Percentiles rank a stretch among this genome's conserved stretches.
Evolutionary conservation across 768 basidiomycete genomes (phyloP).

Genomic region (Exidia glandulosa): DNA sequence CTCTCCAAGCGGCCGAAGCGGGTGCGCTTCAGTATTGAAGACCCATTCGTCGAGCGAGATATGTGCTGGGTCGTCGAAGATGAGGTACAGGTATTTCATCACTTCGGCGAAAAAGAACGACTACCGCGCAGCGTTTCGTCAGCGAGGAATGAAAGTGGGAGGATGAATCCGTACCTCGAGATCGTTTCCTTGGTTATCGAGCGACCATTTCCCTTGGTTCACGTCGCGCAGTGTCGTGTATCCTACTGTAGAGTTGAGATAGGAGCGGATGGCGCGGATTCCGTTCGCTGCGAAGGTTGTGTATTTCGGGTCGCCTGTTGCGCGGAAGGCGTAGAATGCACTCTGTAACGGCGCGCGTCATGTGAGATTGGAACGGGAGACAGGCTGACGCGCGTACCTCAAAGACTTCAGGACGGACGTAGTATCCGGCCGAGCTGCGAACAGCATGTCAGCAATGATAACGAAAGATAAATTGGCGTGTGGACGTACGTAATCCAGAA

Average conservation of each 20-base stretch:
- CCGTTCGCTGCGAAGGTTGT: constrained; percentile 51
- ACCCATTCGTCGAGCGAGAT: constrained; percentile 43
- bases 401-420: constrained; percentile 65
- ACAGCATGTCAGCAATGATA: neutral
- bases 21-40: constrained; percentile 62
- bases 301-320: constrained; percentile 59
- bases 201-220: constrained; percentile 26
- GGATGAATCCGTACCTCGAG: constrained; percentile 28
- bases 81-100: constrained; percentile 68
- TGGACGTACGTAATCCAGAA: constrained; percentile 33
- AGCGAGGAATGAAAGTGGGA: constrained; percentile 15
- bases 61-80: constrained; percentile 57
- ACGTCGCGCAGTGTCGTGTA: constrained; percentile 52
- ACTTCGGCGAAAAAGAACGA: constrained; percentile 71
- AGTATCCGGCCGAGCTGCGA: constrained; percentile 30
- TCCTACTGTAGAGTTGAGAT: constrained; percentile 7
- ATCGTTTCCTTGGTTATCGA: constrained; percentile 11
- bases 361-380: neutral
- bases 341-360: neutral
- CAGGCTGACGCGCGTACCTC: constrained; percentile 33
- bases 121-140: constrained; percentile 15
- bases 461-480: neutral
- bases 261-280: constrained; percentile 13
- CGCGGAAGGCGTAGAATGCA: constrained; percentile 61
- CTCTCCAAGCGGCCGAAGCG: constrained; percentile 15